A percentile compares a stretch with the other conserved stretches of the same genome.
Evolutionary conservation across 2,329 filamentous ascomycete genomes (phyloP).

Genomic region (Colletotrichum tanaceti): DNA sequence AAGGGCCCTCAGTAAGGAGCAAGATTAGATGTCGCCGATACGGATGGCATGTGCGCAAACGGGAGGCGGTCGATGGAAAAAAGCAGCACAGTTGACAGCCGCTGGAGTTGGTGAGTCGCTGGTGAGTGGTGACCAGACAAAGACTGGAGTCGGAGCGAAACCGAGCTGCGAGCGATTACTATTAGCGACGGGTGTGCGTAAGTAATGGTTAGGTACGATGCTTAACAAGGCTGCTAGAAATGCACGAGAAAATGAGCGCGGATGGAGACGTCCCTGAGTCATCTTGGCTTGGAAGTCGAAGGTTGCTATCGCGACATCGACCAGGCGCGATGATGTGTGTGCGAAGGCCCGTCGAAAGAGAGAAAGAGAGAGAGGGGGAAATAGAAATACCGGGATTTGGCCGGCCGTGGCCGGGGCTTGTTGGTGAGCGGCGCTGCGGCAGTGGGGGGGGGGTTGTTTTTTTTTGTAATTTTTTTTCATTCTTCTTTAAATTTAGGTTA

Average conservation of each 20-base stretch:
- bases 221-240: slow-evolving; percentile 13
- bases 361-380: slow-evolving; percentile 3
- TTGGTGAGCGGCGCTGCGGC: too few species aligned
- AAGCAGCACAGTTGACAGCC: neutral
- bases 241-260: slow-evolving; percentile 32
- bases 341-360: slow-evolving; percentile 19
- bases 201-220: slow-evolving; percentile 26
- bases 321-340: slow-evolving; percentile 1
- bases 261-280: slow-evolving; percentile 27
- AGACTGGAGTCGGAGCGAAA: slow-evolving; percentile 8
- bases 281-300: slow-evolving; percentile 16
- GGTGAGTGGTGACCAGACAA: neutral
- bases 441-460: neutral
- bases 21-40: neutral
- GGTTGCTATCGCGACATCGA: slow-evolving; percentile 32
- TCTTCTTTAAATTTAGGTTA: too few species aligned
- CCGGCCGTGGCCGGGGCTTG: slow-evolving; percentile 22
- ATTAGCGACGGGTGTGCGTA: slow-evolving; percentile 26
- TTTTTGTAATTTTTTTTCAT: neutral
- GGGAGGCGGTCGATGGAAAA: neutral
- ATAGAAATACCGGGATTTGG: slow-evolving; percentile 33
- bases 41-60: slow-evolving; percentile 18
- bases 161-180: slow-evolving; percentile 2
- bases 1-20: slow-evolving; percentile 5
- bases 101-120: neutral